Evolutionary conservation across 2,329 filamentous ascomycete genomes (phyloP).

Genomic region (Eutypella sp.): DNA sequence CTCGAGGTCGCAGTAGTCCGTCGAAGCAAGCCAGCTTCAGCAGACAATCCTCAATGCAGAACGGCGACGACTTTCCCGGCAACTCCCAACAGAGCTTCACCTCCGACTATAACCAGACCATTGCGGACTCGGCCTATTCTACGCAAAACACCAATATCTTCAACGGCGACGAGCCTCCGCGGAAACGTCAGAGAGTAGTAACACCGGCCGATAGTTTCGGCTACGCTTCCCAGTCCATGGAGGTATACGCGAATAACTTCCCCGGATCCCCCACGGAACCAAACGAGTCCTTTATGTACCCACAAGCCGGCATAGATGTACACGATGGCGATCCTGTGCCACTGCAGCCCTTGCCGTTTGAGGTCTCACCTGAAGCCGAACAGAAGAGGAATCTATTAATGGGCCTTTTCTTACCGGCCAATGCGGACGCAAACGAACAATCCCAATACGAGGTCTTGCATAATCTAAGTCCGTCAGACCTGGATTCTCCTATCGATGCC

Average conservation of each 20-base stretch:
- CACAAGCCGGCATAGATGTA: slow-evolving; percentile 41
- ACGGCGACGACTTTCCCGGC: slow-evolving; percentile 60
- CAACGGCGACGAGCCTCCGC: slow-evolving; percentile 68
- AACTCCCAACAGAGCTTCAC: slow-evolving; percentile 81
- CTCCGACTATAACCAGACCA: slow-evolving; percentile 69
- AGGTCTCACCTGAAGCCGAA: slow-evolving; percentile 61
- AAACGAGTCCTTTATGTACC: slow-evolving; percentile 73
- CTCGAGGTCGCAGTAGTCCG: slow-evolving; percentile 59
- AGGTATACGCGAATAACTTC: slow-evolving; percentile 45
- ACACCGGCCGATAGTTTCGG: slow-evolving; percentile 56
- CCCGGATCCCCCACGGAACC: slow-evolving; percentile 73
- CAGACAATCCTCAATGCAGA: slow-evolving; percentile 67
- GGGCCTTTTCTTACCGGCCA: slow-evolving; percentile 74
- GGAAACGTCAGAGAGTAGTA: slow-evolving; percentile 67
- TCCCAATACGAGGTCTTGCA: slow-evolving; percentile 72
- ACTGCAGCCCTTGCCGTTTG: slow-evolving; percentile 59
- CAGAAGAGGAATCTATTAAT: slow-evolving; percentile 78
- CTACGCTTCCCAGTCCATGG: slow-evolving; percentile 41
- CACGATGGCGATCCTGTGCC: slow-evolving; percentile 54
- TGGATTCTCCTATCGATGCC: slow-evolving; percentile 88
- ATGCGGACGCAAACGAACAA: slow-evolving; percentile 58
- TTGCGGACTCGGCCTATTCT: slow-evolving; percentile 67
- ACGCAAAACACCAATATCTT: slow-evolving; percentile 49
- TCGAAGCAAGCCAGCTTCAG: slow-evolving; percentile 65
- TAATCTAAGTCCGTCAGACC: slow-evolving; percentile 69